phyloP scores from a whole-genome alignment of 345 rosid species.

The Arabis alpina region DNA sequence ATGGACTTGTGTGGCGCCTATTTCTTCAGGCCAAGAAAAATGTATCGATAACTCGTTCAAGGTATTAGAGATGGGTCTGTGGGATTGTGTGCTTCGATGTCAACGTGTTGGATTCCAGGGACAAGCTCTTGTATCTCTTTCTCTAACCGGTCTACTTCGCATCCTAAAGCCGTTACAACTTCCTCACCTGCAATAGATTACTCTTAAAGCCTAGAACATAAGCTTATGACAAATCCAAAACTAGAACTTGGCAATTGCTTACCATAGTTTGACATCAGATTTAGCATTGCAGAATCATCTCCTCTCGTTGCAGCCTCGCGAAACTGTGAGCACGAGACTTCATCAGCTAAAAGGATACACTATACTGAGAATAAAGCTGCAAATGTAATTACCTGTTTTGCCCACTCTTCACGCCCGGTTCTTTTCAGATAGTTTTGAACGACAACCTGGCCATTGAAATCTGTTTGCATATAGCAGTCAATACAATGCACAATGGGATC shows the following conservation, averaged over 20 bases:
- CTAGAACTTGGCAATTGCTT: conserved; percentile 18
- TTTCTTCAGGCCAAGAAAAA: conserved; percentile 19
- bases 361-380: neutral
- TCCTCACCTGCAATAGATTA: conserved; percentile 77
- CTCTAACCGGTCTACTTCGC: conserved; percentile 97
- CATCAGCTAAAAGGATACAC: no score
- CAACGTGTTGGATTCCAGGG: conserved; percentile 95
- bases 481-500: conserved; percentile 9
- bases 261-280: conserved; percentile 90
- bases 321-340: conserved; percentile 53
- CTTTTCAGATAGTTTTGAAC: conserved; percentile 85
- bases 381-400: conserved; percentile 59
- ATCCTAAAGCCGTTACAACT: conserved; percentile 94
- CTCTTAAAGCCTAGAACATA: conserved; percentile 5
- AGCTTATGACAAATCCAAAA: conserved; percentile 6
- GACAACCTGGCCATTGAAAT: conserved; percentile 86
- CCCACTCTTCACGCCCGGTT: conserved; percentile 92
- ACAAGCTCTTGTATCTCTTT: conserved; percentile 93
- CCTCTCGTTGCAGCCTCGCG: conserved; percentile 70
- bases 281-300: conserved; percentile 68
- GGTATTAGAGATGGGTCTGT: conserved; percentile 46
- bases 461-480: conserved; percentile 54
- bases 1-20: conserved; percentile 10
- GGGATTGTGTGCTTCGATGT: conserved; percentile 98
- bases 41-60: conserved; percentile 1